Conservation (phyloP, 257 asterid genomes). For the Penstemon newberryi region DNA sequence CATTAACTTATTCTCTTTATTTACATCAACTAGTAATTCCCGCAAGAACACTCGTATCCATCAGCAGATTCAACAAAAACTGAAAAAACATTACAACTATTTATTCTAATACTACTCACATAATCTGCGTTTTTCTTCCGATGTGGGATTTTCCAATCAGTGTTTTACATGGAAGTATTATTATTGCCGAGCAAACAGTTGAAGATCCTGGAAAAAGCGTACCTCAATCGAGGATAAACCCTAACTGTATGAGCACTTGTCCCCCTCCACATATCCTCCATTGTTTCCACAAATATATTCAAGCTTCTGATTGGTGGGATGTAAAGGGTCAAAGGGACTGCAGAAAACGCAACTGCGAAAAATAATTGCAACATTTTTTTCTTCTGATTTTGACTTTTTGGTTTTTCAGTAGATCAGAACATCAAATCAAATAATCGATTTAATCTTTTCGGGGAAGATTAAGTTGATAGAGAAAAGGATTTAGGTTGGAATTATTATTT, state of each 20-base stretch:
- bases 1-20: not conserved
- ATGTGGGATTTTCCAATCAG: not conserved
- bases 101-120: too few relatives aligned
- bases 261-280: conserved; percentile 71
- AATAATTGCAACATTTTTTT: conserved; percentile 60
- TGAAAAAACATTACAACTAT: not conserved
- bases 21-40: not conserved
- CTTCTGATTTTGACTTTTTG: not conserved
- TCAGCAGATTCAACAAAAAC: not conserved
- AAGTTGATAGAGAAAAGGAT: too few relatives aligned
- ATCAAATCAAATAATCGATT: too few relatives aligned
- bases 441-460: too few relatives aligned
- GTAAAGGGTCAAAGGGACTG: conserved; percentile 83
- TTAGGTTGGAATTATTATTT: too few relatives aligned
- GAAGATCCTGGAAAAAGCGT: conserved; percentile 70
- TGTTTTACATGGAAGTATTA: not conserved
- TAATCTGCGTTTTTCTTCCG: too few relatives aligned
- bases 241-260: conserved; percentile 53
- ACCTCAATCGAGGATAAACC: conserved; percentile 62
- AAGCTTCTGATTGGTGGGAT: conserved; percentile 84
- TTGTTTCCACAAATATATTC: conserved; percentile 63
- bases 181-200: conserved; percentile 45
- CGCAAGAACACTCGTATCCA: not conserved
- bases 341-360: conserved; percentile 76
- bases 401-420: too few relatives aligned